A percentile compares a stretch with the other conserved stretches of the same genome.
Conservation (phyloP, 805 yeast species). For the Ogataea nitratoaversa region DNA sequence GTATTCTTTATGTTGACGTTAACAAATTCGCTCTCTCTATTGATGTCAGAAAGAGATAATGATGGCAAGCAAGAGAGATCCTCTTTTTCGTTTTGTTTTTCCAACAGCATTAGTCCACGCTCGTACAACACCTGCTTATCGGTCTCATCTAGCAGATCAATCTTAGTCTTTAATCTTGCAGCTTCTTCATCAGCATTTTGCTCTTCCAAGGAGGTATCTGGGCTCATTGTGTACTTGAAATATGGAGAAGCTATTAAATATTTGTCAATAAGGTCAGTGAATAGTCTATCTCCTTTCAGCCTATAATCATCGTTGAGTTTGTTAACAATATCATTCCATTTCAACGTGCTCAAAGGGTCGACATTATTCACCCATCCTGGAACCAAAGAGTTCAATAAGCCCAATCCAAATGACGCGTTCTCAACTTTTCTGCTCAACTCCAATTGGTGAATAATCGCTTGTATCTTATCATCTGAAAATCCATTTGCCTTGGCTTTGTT, state of each 20-base stretch:
- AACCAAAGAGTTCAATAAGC: slow-evolving; percentile 64
- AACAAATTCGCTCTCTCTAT: slow-evolving; percentile 44
- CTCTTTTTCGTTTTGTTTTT: slow-evolving; percentile 63
- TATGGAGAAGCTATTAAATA: slow-evolving; percentile 50
- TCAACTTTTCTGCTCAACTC: slow-evolving; percentile 83
- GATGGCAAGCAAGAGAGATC: slow-evolving; percentile 81
- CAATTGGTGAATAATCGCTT: slow-evolving; percentile 83
- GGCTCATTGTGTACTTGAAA: slow-evolving; percentile 75
- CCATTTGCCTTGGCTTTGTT: slow-evolving; percentile 38
- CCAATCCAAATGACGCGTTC: slow-evolving; percentile 85
- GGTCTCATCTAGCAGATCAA: slow-evolving; percentile 41
- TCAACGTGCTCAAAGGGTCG: slow-evolving; percentile 68
- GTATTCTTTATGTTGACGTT: slow-evolving; percentile 28
- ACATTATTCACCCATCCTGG: slow-evolving; percentile 81
- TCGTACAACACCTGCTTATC: slow-evolving; percentile 57
- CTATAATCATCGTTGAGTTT: slow-evolving; percentile 61
- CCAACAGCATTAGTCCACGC: slow-evolving; percentile 56
- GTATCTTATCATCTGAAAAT: slow-evolving; percentile 58
- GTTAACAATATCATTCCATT: slow-evolving; percentile 56
- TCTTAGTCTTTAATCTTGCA: slow-evolving; percentile 41
- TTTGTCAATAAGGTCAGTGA: slow-evolving; percentile 54
- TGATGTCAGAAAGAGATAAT: slow-evolving; percentile 68
- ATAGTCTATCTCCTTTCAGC: slow-evolving; percentile 48
- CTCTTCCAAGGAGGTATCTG: slow-evolving; percentile 53
- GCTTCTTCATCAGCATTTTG: slow-evolving; percentile 53